phyloP scores from a whole-genome alignment of 768 basidiomycete species.

The Tricholoma terreum region DNA sequence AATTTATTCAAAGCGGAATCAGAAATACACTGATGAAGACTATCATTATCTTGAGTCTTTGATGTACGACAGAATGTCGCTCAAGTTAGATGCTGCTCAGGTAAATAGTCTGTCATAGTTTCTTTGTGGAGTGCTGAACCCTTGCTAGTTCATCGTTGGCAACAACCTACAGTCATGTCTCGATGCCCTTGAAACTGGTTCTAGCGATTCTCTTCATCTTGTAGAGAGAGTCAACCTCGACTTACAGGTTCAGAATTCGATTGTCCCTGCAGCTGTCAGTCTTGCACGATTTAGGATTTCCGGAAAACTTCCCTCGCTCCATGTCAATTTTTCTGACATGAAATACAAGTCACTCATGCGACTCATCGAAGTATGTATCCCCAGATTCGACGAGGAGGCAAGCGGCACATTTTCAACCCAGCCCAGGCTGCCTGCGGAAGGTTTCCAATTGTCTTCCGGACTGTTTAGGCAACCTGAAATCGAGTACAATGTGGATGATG shows the following conservation, averaged over 20 bases:
- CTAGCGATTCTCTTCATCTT: slow-evolving; percentile 69
- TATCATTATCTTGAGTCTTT: slow-evolving; percentile 81
- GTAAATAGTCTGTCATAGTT: slow-evolving; percentile 37
- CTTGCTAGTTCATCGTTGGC: slow-evolving; percentile 86
- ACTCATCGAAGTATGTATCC: slow-evolving; percentile 86
- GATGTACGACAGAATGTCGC: slow-evolving; percentile 90
- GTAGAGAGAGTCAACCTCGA: slow-evolving; percentile 91
- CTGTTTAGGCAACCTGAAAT: slow-evolving; percentile 51
- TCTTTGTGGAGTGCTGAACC: slow-evolving; percentile 19
- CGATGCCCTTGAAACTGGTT: slow-evolving; percentile 63
- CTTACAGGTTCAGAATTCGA: slow-evolving; percentile 88
- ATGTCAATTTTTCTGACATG: slow-evolving; percentile 85
- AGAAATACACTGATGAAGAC: slow-evolving; percentile 85
- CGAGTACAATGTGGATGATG: slow-evolving; percentile 71
- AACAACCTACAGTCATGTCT: slow-evolving; percentile 79
- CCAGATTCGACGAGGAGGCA: slow-evolving; percentile 58
- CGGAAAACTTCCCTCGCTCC: slow-evolving; percentile 82
- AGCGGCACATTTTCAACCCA: slow-evolving; percentile 14
- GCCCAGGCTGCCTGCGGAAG: slow-evolving; percentile 24
- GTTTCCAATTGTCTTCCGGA: slow-evolving; percentile 51
- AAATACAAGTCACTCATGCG: slow-evolving; percentile 94
- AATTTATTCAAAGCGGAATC: slow-evolving; percentile 78
- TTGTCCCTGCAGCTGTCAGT: slow-evolving; percentile 78
- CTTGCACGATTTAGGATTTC: slow-evolving; percentile 88
- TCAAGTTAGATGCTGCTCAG: slow-evolving; percentile 88